Base-by-base conservation (phyloP, 805 yeast genomes). In the Dipodascus geniculatus region DNA sequence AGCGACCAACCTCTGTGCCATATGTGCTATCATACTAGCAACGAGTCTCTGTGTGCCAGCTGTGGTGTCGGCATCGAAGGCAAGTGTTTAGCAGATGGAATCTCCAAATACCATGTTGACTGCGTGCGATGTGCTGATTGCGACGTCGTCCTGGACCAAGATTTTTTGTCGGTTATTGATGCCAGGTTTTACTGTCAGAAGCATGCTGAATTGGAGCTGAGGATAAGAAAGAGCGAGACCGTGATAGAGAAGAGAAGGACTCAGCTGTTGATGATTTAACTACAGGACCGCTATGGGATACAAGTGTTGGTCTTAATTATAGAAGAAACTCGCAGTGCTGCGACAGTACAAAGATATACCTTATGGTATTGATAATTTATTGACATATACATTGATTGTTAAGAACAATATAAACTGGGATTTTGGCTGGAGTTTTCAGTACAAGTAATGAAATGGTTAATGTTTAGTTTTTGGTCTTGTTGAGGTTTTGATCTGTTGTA, bases 1-100 rank as follows among this genome's bases (percentile, higher is more conserved):
- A 73, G 82, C 31, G 95, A 91, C 68, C 63, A 72, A 55, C 96
- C 98, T 14, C 88, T 82, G 68, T 93, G 99, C 71, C 79, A 80
- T 57, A 67, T 69, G 35, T 95, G 91, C 63, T 80, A 76, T 69
- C 98, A 93, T 67, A 71, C 72, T 53, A 73, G 78, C 53, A 93
- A 91, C 65, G 79, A 82, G 50, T 83, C 95, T 0, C 65, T 85
- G 1, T 91, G 99, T 68, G 72, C 73, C 49, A 68, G 74, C 16
- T 91, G 99, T 67, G 73, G 76, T 11, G 60, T 61, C 2, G 96
- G 95, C 28, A 87, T 93, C 50, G 96, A 91, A 65, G 98, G 98
- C 2, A 81, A 80, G 65, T 91, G 98, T 67, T 75, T 91, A 47
- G 96, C 82, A 61, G 89, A 83, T 61, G 67, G 78, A 33, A 68